A percentile compares a stretch with the other conserved stretches of the same genome.
Conservation (phyloP, 805 yeast genomes). For the Blastobotrys terrestris region DNA sequence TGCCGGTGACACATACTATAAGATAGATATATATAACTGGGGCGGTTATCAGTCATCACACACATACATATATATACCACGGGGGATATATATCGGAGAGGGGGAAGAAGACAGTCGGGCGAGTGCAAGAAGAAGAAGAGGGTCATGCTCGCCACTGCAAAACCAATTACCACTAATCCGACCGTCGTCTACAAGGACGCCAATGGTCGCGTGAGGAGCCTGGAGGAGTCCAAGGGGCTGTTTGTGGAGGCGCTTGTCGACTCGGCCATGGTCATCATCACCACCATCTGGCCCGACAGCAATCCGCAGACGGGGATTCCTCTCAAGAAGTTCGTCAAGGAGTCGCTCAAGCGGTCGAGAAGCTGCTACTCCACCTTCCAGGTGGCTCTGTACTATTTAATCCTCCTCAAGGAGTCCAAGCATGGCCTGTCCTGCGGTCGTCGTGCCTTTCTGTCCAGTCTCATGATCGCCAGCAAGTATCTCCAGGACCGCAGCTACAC, state of each 20-base stretch:
- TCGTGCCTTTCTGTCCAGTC: constrained; percentile 57
- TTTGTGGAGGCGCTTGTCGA: constrained; percentile 24
- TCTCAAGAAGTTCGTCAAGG: constrained; percentile 33
- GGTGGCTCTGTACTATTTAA: constrained; percentile 59
- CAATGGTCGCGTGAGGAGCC: not conserved
- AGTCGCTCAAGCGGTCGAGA: constrained; percentile 43
- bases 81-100: not conserved
- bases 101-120: not conserved
- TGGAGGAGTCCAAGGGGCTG: constrained; percentile 5
- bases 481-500: constrained; percentile 67
- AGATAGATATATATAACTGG: not conserved
- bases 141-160: not conserved
- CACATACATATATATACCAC: no score
- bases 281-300: constrained; percentile 30
- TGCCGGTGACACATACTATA: not conserved
- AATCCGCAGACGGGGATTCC: constrained; percentile 25
- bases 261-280: constrained; percentile 26
- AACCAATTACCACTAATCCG: not conserved
- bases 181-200: not conserved
- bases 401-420: constrained; percentile 32
- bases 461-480: constrained; percentile 69
- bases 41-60: not conserved
- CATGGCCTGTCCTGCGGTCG: constrained; percentile 44
- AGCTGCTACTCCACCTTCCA: constrained; percentile 59
- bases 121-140: not conserved